Evolutionary conservation across 495 filamentous ascomycete species (phyloP).

Genomic region (Penicillium maclennaniae): DNA sequence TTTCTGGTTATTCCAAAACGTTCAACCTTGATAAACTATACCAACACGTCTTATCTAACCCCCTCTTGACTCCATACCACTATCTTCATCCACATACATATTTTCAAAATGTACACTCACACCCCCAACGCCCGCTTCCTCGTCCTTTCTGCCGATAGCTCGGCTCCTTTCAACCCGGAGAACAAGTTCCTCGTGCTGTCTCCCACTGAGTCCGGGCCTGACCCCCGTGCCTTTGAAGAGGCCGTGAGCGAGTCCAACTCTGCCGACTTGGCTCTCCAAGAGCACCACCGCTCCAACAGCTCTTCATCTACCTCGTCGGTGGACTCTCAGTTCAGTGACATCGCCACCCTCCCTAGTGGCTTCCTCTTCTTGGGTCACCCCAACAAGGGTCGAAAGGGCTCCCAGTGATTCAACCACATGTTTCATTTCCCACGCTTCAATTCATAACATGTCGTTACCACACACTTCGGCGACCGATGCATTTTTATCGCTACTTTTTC

Average conservation of each 20-base stretch:
- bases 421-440: slow-evolving; percentile 15
- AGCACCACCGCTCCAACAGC: slow-evolving; percentile 21
- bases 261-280: slow-evolving; percentile 5
- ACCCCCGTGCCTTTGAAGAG: slow-evolving; percentile 23
- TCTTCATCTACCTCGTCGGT: slow-evolving; percentile 22
- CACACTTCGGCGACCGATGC: slow-evolving; percentile 14
- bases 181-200: slow-evolving; percentile 35
- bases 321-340: slow-evolving; percentile 16
- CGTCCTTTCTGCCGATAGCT: slow-evolving; percentile 26
- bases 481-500: background rate
- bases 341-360: slow-evolving; percentile 20
- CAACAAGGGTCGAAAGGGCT: slow-evolving; percentile 12
- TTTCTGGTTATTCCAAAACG: background rate
- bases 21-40: background rate
- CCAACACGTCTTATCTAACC: background rate
- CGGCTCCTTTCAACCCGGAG: slow-evolving; percentile 19
- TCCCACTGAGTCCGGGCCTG: slow-evolving; percentile 36
- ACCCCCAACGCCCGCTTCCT: slow-evolving; percentile 37
- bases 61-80: slow-evolving; percentile 1
- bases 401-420: slow-evolving; percentile 5
- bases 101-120: slow-evolving; percentile 36
- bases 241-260: slow-evolving; percentile 14
- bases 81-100: slow-evolving; percentile 3
- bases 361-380: slow-evolving; percentile 34
- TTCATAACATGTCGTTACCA: slow-evolving; percentile 11